phyloP scores from a whole-genome alignment of 495 filamentous ascomycete genomes.

The Sordaria brevicollis region DNA sequence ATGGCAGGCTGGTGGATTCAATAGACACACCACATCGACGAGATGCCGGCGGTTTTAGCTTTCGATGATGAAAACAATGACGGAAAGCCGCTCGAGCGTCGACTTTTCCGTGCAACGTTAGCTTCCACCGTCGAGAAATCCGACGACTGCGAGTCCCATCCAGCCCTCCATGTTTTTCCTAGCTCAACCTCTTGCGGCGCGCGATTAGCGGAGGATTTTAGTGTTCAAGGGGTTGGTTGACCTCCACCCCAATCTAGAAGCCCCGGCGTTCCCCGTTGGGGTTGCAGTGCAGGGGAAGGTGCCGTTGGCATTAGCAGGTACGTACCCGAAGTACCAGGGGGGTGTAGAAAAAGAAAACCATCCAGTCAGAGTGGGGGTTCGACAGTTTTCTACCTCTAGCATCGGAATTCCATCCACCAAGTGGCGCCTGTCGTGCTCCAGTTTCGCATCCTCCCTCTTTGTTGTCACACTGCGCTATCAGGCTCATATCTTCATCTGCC shows the following conservation, averaged over 20 bases:
- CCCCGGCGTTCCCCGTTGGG: background rate
- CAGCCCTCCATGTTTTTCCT: background rate
- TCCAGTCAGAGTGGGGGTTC: background rate
- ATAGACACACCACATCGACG: no score
- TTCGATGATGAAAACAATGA: background rate
- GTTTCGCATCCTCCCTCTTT: background rate
- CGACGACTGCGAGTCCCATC: background rate
- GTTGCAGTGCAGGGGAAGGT: background rate
- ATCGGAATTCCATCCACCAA: background rate
- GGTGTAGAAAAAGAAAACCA: background rate
- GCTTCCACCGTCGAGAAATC: background rate
- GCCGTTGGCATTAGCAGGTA: background rate
- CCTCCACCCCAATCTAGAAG: background rate
- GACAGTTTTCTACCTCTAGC: background rate
- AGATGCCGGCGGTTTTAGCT: background rate
- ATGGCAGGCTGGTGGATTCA: background rate
- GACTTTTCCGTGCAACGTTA: background rate
- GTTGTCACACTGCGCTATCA: background rate
- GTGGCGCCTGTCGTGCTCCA: background rate
- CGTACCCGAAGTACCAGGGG: background rate
- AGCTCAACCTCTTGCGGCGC: background rate
- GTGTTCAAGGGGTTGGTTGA: background rate
- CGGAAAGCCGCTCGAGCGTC: background rate
- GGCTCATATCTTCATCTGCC: background rate
- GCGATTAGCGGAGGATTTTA: background rate